A percentile compares a stretch with the other conserved stretches of the same genome.
Conservation (phyloP, 495 filamentous ascomycete genomes). For the Penicillium maclennaniae region DNA sequence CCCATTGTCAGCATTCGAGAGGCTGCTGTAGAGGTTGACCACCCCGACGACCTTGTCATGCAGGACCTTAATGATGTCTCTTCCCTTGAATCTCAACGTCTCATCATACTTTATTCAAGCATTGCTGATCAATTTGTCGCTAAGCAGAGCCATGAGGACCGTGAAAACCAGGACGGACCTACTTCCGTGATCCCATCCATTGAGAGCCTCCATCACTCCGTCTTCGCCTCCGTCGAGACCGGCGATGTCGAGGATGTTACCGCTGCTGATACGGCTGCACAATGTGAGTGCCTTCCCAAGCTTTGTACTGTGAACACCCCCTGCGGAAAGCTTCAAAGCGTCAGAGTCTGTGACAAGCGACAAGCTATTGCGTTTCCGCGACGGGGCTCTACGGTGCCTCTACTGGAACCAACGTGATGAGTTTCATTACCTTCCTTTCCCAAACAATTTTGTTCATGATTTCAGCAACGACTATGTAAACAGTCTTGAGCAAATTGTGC, state of each 20-base stretch:
- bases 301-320: not conserved
- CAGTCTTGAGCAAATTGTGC: not conserved
- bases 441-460: not conserved
- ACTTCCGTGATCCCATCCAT: not conserved
- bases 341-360: not conserved
- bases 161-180: not conserved
- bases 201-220: not conserved
- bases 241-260: not conserved
- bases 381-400: not conserved
- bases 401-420: not conserved
- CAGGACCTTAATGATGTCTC: not conserved
- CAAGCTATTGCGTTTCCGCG: not conserved
- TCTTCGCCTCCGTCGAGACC: slow-evolving; percentile 5
- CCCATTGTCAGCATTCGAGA: not conserved
- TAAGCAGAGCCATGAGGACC: not conserved
- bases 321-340: not conserved
- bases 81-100: not conserved
- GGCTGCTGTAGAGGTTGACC: not conserved
- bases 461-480: not conserved
- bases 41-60: not conserved
- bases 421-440: not conserved
- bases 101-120: not conserved
- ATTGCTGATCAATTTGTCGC: not conserved
- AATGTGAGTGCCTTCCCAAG: not conserved
- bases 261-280: not conserved